phyloP scores from a whole-genome alignment of 257 asterid species.

The Solanum etuberosum region DNA sequence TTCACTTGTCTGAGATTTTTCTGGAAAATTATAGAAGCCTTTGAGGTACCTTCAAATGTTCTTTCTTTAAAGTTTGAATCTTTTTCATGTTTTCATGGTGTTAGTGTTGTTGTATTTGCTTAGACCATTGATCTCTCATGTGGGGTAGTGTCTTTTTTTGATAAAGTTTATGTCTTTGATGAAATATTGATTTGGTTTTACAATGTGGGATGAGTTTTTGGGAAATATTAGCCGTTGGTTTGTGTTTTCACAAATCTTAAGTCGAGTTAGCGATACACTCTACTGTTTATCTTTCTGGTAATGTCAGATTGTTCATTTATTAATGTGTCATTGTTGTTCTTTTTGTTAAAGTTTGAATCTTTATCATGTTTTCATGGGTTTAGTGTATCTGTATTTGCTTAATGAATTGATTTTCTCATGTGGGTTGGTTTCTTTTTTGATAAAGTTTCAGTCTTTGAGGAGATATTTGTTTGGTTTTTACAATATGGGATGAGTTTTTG shows the following conservation, averaged over 20 bases:
- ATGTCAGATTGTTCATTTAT: background rate
- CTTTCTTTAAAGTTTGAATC: background rate
- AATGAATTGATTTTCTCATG: background rate
- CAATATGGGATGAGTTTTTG: conserved; percentile 5
- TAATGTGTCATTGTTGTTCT: background rate
- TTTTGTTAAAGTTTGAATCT: background rate
- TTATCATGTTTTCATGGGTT: background rate
- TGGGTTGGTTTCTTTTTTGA: background rate
- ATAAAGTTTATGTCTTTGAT: background rate
- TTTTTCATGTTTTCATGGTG: background rate
- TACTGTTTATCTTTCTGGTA: background rate
- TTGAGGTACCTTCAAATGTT: background rate
- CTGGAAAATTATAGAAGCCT: background rate
- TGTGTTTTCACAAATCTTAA: no score
- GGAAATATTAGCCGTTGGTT: background rate
- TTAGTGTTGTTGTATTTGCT: background rate
- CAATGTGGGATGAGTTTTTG: conserved; percentile 2
- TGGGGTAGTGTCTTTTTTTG: background rate
- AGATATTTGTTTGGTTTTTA: background rate
- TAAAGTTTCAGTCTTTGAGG: background rate
- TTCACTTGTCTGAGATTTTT: background rate
- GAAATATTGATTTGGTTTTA: background rate
- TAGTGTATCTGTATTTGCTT: background rate
- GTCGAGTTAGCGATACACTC: background rate
- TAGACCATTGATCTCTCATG: background rate